Evolutionary conservation across 768 basidiomycete species (phyloP).

Genomic region (Tephrocybe sp.): DNA sequence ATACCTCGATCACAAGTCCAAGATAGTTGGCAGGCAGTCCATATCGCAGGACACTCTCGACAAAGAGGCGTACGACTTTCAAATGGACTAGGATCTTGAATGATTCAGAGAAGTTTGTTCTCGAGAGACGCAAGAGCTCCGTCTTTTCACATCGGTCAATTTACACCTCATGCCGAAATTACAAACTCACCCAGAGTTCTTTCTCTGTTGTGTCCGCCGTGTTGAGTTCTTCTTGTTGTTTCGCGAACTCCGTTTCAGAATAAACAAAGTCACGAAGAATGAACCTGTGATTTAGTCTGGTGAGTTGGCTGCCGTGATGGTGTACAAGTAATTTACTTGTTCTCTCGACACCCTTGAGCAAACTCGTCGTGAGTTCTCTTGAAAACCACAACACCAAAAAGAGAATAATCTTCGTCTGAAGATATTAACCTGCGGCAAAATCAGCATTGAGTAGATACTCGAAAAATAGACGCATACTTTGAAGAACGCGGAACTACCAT

Average conservation of each 20-base stretch:
- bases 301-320: not conserved
- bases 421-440: conserved; percentile 56
- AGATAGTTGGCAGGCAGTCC: conserved; percentile 91
- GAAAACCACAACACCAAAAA: conserved; percentile 89
- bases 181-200: conserved; percentile 85
- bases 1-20: conserved; percentile 81
- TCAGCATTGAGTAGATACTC: conserved; percentile 7
- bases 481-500: conserved; percentile 96
- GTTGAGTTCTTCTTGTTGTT: conserved; percentile 79
- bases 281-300: conserved; percentile 54
- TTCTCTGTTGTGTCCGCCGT: conserved; percentile 85
- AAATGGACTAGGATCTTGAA: conserved; percentile 93
- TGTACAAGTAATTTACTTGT: conserved; percentile 58
- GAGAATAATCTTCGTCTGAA: conserved; percentile 85
- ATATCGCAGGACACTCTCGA: conserved; percentile 94
- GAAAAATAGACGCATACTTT: conserved; percentile 42
- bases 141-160: conserved; percentile 50
- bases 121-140: conserved; percentile 83
- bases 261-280: conserved; percentile 93
- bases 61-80: conserved; percentile 87
- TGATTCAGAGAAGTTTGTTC: conserved; percentile 97
- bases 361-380: conserved; percentile 91
- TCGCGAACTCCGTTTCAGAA: conserved; percentile 78
- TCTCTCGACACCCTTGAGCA: conserved; percentile 89
- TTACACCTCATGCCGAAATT: not conserved